Percentiles rank a stretch among this genome's conserved stretches.
These are phyloP conservation scores for Pseudomonodictys pantanalensis DNA, from an alignment of 495 filamentous ascomycete species.

Conservation along the genomic window DNA sequence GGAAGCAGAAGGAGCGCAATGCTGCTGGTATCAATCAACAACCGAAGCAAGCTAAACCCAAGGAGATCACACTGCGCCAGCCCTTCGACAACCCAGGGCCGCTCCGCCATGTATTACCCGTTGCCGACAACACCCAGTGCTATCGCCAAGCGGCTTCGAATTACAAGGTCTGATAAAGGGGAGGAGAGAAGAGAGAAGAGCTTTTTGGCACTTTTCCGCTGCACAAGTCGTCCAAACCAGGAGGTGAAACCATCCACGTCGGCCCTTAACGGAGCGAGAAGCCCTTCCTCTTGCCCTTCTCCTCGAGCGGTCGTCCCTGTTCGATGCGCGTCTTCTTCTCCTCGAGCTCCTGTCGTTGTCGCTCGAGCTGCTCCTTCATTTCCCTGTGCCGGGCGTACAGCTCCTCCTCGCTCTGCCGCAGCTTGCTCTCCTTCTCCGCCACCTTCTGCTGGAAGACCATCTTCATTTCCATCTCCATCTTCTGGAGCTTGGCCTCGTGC, in stretches of 20 bases:
- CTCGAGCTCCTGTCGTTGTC: conserved; percentile 88
- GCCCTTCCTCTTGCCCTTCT: conserved; percentile 91
- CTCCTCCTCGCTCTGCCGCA: conserved; percentile 98
- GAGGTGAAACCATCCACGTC: neutral
- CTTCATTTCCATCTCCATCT: conserved; percentile 99
- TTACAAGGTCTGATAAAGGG: conserved; percentile 33
- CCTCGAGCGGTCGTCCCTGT: conserved; percentile 89
- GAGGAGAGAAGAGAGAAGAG: conserved; percentile 26
- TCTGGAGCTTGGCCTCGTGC: conserved; percentile 98
- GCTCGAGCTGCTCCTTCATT: conserved; percentile 99
- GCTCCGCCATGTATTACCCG: conserved; percentile 30
- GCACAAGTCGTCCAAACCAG: conserved; percentile 10
- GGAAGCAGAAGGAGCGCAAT: conserved; percentile 34
- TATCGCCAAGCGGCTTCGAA: conserved; percentile 27
- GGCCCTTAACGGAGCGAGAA: conserved; percentile 86
- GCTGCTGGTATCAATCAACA: conserved; percentile 38
- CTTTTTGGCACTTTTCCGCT: conserved; percentile 19
- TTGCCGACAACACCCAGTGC: conserved; percentile 32
- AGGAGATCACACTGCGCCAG: conserved; percentile 22
- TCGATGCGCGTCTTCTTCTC: conserved; percentile 95
- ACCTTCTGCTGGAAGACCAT: conserved; percentile 99
- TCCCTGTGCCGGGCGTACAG: conserved; percentile 94
- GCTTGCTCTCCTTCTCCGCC: conserved; percentile 97
- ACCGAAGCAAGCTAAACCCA: conserved; percentile 35
- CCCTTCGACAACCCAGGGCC: conserved; percentile 9